These are phyloP conservation scores for Maudiozyma saulgeensis DNA, from an alignment of 805 yeast genomes.

Conservation along the genomic window DNA sequence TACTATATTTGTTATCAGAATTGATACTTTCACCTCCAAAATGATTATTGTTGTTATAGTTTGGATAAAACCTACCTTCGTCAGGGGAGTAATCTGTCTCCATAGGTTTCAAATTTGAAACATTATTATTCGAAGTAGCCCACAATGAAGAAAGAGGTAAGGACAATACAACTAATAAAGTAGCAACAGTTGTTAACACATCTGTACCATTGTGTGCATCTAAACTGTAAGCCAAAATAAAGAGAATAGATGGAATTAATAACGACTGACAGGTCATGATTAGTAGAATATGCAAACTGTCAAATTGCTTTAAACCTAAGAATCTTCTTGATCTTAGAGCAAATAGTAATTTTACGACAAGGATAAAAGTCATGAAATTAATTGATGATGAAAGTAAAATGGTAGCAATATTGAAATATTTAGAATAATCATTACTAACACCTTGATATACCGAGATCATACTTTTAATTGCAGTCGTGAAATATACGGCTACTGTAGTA, in stretches of 20 bases:
- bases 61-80: slow-evolving; percentile 14
- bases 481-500: slow-evolving; percentile 50
- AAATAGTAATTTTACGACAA: slow-evolving; percentile 51
- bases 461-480: slow-evolving; percentile 40
- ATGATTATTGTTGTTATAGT: slow-evolving; percentile 5
- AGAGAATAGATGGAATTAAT: slow-evolving; percentile 63
- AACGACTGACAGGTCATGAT: slow-evolving; percentile 79
- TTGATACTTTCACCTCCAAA: slow-evolving; percentile 11
- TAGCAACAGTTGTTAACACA: slow-evolving; percentile 43
- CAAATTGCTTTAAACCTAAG: slow-evolving; percentile 76
- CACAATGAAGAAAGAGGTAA: slow-evolving; percentile 81
- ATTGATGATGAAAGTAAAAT: slow-evolving; percentile 65
- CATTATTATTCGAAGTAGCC: slow-evolving; percentile 63
- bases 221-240: slow-evolving; percentile 44
- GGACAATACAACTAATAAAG: slow-evolving; percentile 57
- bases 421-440: slow-evolving; percentile 19
- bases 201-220: slow-evolving; percentile 27
- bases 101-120: slow-evolving; percentile 34
- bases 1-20: slow-evolving; percentile 5
- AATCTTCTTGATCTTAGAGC: slow-evolving; percentile 67
- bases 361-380: slow-evolving; percentile 47
- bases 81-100: slow-evolving; percentile 14
- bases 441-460: slow-evolving; percentile 30
- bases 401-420: slow-evolving; percentile 44
- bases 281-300: slow-evolving; percentile 66